These are phyloP conservation scores for Trichoderma virens DNA, from an alignment of 495 filamentous ascomycete genomes.

Conservation along the genomic window DNA sequence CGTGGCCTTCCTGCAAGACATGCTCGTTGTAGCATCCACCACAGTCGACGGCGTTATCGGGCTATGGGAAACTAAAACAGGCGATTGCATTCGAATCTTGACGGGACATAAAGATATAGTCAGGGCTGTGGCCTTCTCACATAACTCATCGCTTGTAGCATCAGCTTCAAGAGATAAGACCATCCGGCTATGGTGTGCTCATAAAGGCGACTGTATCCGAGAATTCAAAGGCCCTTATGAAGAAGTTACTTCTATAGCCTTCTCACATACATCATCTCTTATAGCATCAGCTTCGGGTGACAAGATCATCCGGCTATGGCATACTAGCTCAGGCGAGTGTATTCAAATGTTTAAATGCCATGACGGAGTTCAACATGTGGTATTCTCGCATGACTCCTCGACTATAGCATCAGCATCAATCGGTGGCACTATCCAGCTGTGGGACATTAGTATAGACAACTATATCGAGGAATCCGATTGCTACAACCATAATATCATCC, in stretches of 20 bases:
- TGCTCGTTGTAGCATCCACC: not conserved
- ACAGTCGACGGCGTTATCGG: not conserved
- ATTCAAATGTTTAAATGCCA: slow-evolving; percentile 15
- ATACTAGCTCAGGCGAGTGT: not conserved
- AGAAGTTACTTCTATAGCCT: slow-evolving; percentile 5
- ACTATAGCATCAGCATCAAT: not conserved
- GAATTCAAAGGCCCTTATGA: slow-evolving; percentile 14
- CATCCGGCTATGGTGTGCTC: not conserved
- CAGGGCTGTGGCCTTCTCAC: slow-evolving; percentile 12
- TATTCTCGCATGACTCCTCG: slow-evolving; percentile 10
- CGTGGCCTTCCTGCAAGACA: slow-evolving; percentile 11
- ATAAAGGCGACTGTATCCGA: slow-evolving; percentile 2
- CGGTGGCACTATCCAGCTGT: not conserved
- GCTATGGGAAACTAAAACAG: not conserved
- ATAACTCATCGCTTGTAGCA: not conserved
- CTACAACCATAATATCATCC: too few relatives aligned
- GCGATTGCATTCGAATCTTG: slow-evolving; percentile 11
- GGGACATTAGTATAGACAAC: not conserved
- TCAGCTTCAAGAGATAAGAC: slow-evolving; percentile 1
- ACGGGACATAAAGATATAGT: slow-evolving; percentile 12
- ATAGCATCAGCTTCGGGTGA: not conserved
- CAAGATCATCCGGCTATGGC: not conserved
- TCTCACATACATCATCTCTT: slow-evolving; percentile 2
- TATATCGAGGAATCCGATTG: slow-evolving; percentile 6
- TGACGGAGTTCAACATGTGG: not conserved